Conservation (phyloP, 2,329 filamentous ascomycete species). For the Coniella vitis region DNA sequence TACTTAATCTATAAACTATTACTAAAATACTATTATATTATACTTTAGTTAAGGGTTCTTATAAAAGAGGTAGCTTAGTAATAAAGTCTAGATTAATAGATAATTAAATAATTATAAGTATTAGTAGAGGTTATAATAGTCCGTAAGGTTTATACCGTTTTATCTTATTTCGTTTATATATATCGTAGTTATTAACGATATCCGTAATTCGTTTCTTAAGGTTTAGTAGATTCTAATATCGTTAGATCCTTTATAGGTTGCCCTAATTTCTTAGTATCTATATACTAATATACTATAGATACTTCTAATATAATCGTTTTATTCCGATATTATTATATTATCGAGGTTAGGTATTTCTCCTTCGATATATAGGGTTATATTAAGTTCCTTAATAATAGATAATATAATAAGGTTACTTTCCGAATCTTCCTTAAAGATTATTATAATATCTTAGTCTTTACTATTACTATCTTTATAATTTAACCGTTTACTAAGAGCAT, state of each 20-base stretch:
- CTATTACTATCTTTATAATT: too few species aligned
- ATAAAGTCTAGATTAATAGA: slow-evolving; percentile 12
- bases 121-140: not conserved
- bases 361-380: not conserved
- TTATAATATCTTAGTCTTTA: too few species aligned
- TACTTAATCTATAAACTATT: slow-evolving; percentile 10
- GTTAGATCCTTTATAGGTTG: not conserved
- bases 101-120: not conserved
- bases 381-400: not conserved
- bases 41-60: not conserved
- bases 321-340: not conserved
- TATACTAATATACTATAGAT: not conserved
- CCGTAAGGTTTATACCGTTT: slow-evolving; percentile 3
- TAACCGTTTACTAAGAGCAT: too few species aligned
- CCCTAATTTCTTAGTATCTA: not conserved
- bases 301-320: not conserved
- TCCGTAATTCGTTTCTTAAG: not conserved
- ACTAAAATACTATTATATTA: not conserved
- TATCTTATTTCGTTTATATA: not conserved
- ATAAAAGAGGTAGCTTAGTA: not conserved
- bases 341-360: not conserved
- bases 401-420: not conserved
- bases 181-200: not conserved
- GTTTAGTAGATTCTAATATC: not conserved
- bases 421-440: not conserved